Percentiles rank a stretch among this genome's conserved stretches.
Evolutionary conservation across 768 basidiomycete species (phyloP).

Genomic region (Suillus lakei): DNA sequence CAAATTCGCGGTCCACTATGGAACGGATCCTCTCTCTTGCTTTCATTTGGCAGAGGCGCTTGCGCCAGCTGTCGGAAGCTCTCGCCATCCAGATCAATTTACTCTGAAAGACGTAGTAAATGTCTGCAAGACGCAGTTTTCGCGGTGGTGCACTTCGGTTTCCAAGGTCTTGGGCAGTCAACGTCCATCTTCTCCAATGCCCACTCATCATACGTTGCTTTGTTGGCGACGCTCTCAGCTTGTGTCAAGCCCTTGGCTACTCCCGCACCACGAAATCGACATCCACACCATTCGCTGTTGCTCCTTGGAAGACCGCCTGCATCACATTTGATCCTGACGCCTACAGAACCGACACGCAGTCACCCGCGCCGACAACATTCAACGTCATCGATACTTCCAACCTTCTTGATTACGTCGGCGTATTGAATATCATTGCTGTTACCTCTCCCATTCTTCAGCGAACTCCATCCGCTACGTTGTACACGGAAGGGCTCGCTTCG

Average conservation of each 20-base stretch:
- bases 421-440: conserved; percentile 31
- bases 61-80: conserved; percentile 8
- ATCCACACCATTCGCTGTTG: conserved; percentile 23
- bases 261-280: conserved; percentile 11
- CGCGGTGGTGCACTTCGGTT: conserved; percentile 31
- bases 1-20: conserved; percentile 33
- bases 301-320: conserved; percentile 28
- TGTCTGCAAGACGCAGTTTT: conserved; percentile 26
- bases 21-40: conserved; percentile 32
- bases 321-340: conserved; percentile 27
- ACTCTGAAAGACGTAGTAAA: neutral
- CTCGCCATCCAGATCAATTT: neutral
- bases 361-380: conserved; percentile 32
- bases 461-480: conserved; percentile 29
- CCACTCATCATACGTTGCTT: conserved; percentile 33
- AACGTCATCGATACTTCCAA: conserved; percentile 41
- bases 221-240: conserved; percentile 31
- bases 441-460: conserved; percentile 28
- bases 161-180: conserved; percentile 14
- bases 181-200: conserved; percentile 5
- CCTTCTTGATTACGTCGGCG: conserved; percentile 33
- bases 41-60: conserved; percentile 38
- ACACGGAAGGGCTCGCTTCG: conserved; percentile 30
- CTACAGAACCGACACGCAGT: conserved; percentile 20
- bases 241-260: conserved; percentile 31